A percentile compares a stretch with the other conserved stretches of the same genome.
phyloP scores from a whole-genome alignment of 2,329 filamentous ascomycete species.

The Pestalotiopsis sp. region DNA sequence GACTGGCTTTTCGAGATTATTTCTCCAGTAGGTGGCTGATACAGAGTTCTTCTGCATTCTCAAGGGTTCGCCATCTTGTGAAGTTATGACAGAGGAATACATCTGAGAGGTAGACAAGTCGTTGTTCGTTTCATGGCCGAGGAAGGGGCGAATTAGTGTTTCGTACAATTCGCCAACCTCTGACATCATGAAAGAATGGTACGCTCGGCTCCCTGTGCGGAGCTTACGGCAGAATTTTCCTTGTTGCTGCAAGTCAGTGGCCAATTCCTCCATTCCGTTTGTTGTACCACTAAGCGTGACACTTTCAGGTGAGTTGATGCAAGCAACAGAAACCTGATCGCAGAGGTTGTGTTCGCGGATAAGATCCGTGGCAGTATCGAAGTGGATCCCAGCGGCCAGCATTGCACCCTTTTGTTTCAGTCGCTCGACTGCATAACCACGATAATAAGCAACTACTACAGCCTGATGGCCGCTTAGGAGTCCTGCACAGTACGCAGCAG shows the following conservation, averaged over 20 bases:
- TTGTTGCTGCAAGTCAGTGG: neutral
- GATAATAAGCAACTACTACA: neutral
- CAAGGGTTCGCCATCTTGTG: neutral
- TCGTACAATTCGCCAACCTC: conserved; percentile 13
- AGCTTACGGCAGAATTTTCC: conserved; percentile 2
- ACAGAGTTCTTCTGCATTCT: neutral
- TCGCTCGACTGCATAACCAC: neutral
- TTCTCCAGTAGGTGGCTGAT: neutral
- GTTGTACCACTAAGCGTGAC: conserved; percentile 1
- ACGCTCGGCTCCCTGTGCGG: conserved; percentile 14
- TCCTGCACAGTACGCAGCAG: neutral
- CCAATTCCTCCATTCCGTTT: conserved; percentile 2
- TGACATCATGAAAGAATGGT: conserved; percentile 18
- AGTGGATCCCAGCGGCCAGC: neutral
- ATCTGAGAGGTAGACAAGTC: neutral
- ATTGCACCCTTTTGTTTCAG: neutral
- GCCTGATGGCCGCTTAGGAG: neutral
- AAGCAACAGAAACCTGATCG: conserved; percentile 5
- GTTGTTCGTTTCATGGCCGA: neutral
- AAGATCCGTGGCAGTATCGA: neutral
- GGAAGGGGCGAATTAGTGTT: neutral
- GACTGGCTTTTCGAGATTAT: conserved; percentile 2
- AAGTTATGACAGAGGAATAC: neutral
- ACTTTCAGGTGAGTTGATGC: conserved; percentile 7
- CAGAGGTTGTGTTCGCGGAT: conserved; percentile 17